A percentile compares a stretch with the other conserved stretches of the same genome.
Conservation (phyloP, 345 rosid species). For the Cardamine chenopodiifolia region DNA sequence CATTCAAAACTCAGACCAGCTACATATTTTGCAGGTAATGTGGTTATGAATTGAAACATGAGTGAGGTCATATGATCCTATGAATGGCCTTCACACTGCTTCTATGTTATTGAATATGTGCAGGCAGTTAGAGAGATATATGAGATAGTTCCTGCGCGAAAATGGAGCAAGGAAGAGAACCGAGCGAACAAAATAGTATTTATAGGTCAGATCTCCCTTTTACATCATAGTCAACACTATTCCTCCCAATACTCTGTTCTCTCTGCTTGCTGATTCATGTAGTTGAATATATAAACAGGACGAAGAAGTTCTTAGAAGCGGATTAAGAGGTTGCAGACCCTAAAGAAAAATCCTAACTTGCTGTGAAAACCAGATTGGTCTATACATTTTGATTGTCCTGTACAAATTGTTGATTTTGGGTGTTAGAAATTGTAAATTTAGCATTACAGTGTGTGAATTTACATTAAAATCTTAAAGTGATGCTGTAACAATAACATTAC, state of each 20-base stretch:
- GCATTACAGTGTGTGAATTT: constrained; percentile 6
- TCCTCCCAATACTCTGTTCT: neutral
- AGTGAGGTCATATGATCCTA: neutral
- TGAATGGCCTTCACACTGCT: constrained; percentile 4
- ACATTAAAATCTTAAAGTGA: neutral
- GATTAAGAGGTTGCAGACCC: constrained; percentile 54
- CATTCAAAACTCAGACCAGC: constrained; percentile 64
- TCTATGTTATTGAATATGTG: constrained; percentile 27
- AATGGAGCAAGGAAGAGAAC: constrained; percentile 69
- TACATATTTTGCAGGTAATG: constrained; percentile 89
- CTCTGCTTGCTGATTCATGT: constrained; percentile 20
- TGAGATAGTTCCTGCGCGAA: constrained; percentile 77
- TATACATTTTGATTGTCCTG: neutral
- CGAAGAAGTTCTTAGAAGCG: constrained; percentile 56
- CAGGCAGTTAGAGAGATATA: constrained; percentile 97
- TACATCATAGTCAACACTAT: neutral
- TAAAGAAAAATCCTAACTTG: constrained; percentile 15
- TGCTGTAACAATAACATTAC: neutral
- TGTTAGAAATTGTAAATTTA: constrained; percentile 3
- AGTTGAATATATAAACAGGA: constrained; percentile 46
- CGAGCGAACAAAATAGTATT: constrained; percentile 72
- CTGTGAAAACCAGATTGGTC: neutral
- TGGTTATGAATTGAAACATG: constrained; percentile 10
- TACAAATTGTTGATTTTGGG: neutral
- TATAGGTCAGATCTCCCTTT: constrained; percentile 57